phyloP scores from a whole-genome alignment of 208 protist genomes.

The Crithidia bombi region DNA sequence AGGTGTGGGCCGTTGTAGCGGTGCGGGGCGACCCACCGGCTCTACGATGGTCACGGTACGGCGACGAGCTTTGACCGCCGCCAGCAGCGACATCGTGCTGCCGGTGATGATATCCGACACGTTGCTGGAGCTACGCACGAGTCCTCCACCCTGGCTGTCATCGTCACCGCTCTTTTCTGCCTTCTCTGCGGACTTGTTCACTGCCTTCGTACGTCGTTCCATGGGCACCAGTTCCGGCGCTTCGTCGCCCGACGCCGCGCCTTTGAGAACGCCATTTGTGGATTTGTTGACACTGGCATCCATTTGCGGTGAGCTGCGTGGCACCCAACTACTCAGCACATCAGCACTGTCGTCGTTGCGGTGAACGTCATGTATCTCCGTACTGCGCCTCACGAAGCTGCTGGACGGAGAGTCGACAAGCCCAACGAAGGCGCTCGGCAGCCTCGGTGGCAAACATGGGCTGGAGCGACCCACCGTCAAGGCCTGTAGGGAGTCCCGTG shows the following conservation, averaged over 20 bases:
- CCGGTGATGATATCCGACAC: neutral
- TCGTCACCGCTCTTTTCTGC: neutral
- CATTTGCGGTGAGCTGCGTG: neutral
- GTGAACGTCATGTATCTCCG: neutral
- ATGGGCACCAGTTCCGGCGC: neutral
- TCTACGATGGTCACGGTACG: constrained; percentile 17
- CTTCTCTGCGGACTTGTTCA: neutral
- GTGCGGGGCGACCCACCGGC: neutral
- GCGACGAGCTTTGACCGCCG: constrained; percentile 1
- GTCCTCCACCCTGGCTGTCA: neutral
- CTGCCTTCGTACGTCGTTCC: neutral
- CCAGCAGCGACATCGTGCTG: constrained; percentile 10
- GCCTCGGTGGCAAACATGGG: neutral
- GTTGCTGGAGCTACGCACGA: neutral
- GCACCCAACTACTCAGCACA: neutral
- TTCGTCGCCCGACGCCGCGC: neutral
- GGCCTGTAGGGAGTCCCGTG: neutral
- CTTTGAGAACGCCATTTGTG: neutral
- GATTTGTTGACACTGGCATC: neutral
- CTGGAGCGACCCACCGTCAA: neutral
- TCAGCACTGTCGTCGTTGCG: neutral
- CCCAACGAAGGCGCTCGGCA: neutral
- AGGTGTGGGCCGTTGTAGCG: neutral
- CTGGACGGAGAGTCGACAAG: neutral
- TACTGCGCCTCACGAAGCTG: neutral